Conservation (phyloP, 306 rosid species). For the Rubus parviflorus region DNA sequence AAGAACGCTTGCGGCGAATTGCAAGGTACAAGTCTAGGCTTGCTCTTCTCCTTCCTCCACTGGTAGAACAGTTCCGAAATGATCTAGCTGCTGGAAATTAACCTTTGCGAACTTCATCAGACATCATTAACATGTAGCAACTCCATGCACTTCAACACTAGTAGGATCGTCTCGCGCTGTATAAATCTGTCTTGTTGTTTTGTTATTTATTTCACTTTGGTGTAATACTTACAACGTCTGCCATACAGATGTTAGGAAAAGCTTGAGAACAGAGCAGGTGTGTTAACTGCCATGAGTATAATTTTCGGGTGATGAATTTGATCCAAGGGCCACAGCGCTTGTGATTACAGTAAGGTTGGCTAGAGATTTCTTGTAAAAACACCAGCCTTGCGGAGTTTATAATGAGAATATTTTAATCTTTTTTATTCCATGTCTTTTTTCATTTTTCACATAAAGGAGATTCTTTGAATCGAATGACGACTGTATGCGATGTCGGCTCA, state of each 20-base stretch:
- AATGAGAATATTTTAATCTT: no score
- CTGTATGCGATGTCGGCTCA: not conserved
- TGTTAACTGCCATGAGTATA: not conserved
- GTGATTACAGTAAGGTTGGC: no score
- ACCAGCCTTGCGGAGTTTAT: no score
- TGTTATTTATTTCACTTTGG: not conserved
- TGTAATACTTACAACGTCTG: not conserved
- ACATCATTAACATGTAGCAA: not conserved
- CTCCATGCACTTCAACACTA: not conserved
- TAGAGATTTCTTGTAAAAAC: no score
- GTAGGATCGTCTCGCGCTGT: conserved; percentile 3
- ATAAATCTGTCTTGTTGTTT: not conserved
- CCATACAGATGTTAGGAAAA: not conserved
- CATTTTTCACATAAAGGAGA: not conserved
- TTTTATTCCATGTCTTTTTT: no score
- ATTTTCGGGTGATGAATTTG: not conserved
- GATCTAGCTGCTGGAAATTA: conserved; percentile 65
- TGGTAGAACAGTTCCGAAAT: conserved; percentile 59
- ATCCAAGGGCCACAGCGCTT: not conserved
- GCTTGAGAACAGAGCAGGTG: not conserved
- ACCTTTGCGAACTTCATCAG: conserved; percentile 23
- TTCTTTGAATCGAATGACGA: not conserved
- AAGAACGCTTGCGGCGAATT: conserved; percentile 66
- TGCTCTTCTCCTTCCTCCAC: conserved; percentile 82
- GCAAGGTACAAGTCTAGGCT: conserved; percentile 79